A percentile compares a stretch with the other conserved stretches of the same genome.
Conservation (phyloP, 1,139 yeast genomes). For the Taiozyma sp. region DNA sequence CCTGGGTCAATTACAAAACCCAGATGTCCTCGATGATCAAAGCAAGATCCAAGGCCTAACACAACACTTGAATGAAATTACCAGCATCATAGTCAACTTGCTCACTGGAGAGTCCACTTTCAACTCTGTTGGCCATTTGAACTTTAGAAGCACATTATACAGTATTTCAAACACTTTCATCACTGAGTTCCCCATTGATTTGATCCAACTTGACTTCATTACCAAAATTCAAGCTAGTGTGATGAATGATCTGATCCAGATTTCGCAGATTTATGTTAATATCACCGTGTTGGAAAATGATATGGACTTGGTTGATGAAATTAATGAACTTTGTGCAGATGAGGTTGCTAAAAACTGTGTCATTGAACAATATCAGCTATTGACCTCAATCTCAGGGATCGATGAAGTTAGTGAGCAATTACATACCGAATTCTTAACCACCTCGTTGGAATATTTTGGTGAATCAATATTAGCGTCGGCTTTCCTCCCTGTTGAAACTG, state of each 20-base stretch:
- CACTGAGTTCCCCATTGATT: constrained; percentile 29
- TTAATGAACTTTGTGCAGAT: constrained; percentile 9
- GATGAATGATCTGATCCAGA: constrained; percentile 20
- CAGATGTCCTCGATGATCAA: constrained; percentile 40
- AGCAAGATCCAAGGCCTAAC: constrained; percentile 26
- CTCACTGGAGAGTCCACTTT: constrained; percentile 20
- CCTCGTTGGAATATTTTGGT: constrained; percentile 5
- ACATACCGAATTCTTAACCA: constrained; percentile 1
- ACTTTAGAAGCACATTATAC: constrained; percentile 23
- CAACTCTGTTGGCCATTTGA: constrained; percentile 11
- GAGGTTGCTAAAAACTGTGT: constrained; percentile 27
- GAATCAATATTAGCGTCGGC: constrained; percentile 9
- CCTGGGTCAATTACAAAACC: constrained; percentile 47
- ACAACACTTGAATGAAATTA: constrained; percentile 19
- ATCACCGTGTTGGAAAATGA: constrained; percentile 11
- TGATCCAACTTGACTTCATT: constrained; percentile 16
- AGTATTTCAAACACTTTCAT: constrained; percentile 25
- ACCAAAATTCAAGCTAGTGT: constrained; percentile 12
- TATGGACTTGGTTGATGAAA: constrained; percentile 5
- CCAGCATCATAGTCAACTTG: constrained; percentile 10
- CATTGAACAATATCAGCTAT: constrained; percentile 27
- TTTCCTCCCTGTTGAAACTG: constrained; percentile 21
- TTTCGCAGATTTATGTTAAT: constrained; percentile 8
- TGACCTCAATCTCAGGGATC: constrained; percentile 20
- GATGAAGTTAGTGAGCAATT: constrained; percentile 8